Evolutionary conservation across 345 rosid genomes (phyloP), one percentile per base, ranked within the genome.

Genomic region (Geranium rotundifolium): DNA sequence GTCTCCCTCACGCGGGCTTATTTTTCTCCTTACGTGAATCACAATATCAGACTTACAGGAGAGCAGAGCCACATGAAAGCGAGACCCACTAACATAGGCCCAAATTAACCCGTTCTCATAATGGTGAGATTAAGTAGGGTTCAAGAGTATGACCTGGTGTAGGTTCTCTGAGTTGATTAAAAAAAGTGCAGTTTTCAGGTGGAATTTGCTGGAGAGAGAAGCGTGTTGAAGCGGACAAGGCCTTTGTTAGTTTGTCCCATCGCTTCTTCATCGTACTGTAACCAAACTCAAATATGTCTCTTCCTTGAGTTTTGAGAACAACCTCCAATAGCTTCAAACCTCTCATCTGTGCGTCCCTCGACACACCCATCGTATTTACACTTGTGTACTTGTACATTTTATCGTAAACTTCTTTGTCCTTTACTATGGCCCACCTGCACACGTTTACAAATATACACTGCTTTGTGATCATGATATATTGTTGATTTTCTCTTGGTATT

Each of bases 341-440:
- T 73, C 80, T 78, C n/a, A 85, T 61, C 34, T 89, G 96, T 37
- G 63, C 75, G 13, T 83, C 95, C 66, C 58, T 65, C 0, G 95
- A 85, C 68, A 85, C 82, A 0, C 88, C 95, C 62, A 80, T 50
- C 13, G 84, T 80, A 54, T 65, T 87, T 41, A 80, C 4, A 0
- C 0, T 0, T 61, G 83, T 17, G 46, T 71, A 69, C 0, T 0
- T 17, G 0, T 0, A 0, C 90, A 89, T 82, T 64, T 71, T 79
- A 17, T 85, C 69, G 65, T 74, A 87, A 39, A 89, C 76, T 31
- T 17, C 69, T 71, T 87, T 65, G 27, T 87, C 83, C 61, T 80
- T 85, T 59, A 87, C 59, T 52, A 89, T 57, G 20, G 81, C 89
- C 95, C 91, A 89, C 18, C 86, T 84, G 79, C 67, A 17, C 63